Evolutionary conservation across 129 eudicot genomes (phyloP).

Genomic region (Flaveria sonorensis): DNA sequence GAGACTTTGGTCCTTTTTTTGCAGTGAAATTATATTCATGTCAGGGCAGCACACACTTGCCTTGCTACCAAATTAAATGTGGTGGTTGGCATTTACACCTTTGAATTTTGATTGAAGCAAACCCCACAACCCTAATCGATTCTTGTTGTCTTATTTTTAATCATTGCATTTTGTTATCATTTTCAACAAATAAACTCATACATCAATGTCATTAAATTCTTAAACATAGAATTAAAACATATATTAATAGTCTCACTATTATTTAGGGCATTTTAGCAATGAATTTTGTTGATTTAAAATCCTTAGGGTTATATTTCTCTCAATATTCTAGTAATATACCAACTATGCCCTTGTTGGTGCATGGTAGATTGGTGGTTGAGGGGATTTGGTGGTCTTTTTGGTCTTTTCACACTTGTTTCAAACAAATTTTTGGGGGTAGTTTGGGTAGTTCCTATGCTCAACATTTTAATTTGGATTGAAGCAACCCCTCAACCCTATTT

Average conservation of each 20-base stretch:
- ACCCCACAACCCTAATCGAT: constrained; percentile 33
- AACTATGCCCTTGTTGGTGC: constrained; percentile 7
- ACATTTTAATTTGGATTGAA: constrained; percentile 13
- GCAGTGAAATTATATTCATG: constrained; percentile 39
- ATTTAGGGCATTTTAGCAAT: not conserved
- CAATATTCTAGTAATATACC: not conserved
- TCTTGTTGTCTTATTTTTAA: constrained; percentile 25
- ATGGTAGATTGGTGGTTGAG: not conserved
- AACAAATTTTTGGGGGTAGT: not conserved
- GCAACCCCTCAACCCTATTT: constrained; percentile 15
- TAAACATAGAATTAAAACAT: not conserved
- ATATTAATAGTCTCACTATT: not conserved
- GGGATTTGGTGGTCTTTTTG: not conserved
- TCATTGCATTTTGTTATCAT: constrained; percentile 25
- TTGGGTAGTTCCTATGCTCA: not conserved
- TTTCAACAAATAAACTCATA: not conserved
- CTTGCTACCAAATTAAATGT: constrained; percentile 45
- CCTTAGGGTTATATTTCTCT: not conserved
- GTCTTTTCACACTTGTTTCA: constrained; percentile 4
- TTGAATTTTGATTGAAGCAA: constrained; percentile 44
- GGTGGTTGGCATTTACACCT: constrained; percentile 43
- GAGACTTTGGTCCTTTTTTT: constrained; percentile 31
- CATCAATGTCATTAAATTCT: not conserved
- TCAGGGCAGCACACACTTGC: constrained; percentile 43
- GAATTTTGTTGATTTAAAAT: not conserved